Percentiles rank a stretch among this genome's conserved stretches.
phyloP scores from a whole-genome alignment of 2,329 filamentous ascomycete species.

The Aspergillus sp. region DNA sequence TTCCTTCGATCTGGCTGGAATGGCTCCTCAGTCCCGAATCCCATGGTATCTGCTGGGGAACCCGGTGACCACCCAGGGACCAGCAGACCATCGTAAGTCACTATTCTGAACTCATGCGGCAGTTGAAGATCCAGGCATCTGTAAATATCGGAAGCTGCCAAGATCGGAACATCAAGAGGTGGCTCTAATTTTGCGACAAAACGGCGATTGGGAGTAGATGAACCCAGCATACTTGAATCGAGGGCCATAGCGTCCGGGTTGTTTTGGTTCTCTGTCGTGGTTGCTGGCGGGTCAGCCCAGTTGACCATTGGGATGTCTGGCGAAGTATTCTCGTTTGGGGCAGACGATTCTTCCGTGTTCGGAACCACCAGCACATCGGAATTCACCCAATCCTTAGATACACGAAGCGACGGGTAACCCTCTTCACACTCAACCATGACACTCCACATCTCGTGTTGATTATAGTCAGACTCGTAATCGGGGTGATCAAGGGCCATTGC shows the following conservation, averaged over 20 bases:
- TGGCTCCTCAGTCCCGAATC: slow-evolving; percentile 19
- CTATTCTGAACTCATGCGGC: slow-evolving; percentile 32
- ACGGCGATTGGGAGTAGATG: slow-evolving; percentile 34
- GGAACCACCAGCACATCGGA: slow-evolving; percentile 25
- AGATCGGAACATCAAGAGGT: slow-evolving; percentile 34
- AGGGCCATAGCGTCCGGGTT: slow-evolving; percentile 30
- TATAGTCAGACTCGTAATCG: slow-evolving; percentile 11
- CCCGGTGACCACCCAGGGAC: slow-evolving; percentile 24
- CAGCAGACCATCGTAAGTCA: slow-evolving; percentile 32
- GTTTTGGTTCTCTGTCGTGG: slow-evolving; percentile 26
- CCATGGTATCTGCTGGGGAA: slow-evolving; percentile 14
- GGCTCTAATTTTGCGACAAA: slow-evolving; percentile 38
- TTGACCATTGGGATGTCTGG: slow-evolving; percentile 27
- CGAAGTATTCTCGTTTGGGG: slow-evolving; percentile 13
- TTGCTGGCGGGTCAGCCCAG: slow-evolving; percentile 33
- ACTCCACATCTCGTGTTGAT: slow-evolving; percentile 24
- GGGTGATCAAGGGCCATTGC: slow-evolving; percentile 27
- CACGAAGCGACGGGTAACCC: slow-evolving; percentile 36
- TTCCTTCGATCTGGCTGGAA: slow-evolving; percentile 23
- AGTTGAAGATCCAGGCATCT: slow-evolving; percentile 32
- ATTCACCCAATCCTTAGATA: slow-evolving; percentile 38
- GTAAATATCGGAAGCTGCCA: slow-evolving; percentile 35
- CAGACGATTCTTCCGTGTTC: slow-evolving; percentile 16
- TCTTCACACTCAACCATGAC: slow-evolving; percentile 38
- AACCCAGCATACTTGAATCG: slow-evolving; percentile 29